Percentiles rank a stretch among this genome's conserved stretches.
Evolutionary conservation across 306 rosid species (phyloP).

Genomic region (Luffa acutangula): DNA sequence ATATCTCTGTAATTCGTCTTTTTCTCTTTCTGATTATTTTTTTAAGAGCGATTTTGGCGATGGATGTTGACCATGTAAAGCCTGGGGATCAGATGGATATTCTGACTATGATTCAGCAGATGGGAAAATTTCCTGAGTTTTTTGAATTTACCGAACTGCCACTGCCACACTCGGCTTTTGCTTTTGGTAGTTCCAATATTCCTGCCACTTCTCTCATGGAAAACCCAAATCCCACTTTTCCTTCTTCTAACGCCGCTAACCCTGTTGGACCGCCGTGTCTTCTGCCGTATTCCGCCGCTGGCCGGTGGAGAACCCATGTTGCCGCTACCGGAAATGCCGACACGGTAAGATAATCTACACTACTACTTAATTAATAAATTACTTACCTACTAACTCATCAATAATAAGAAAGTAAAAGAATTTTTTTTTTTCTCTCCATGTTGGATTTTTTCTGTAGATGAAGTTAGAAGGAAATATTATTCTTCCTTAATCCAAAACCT

Average conservation of each 20-base stretch:
- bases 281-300: not conserved
- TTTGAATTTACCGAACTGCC: not conserved
- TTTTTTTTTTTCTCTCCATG: too few species aligned
- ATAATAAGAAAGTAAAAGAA: too few species aligned
- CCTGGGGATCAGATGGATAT: slow-evolving; percentile 47
- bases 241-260: not conserved
- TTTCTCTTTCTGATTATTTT: not conserved
- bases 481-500: too few species aligned
- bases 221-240: not conserved
- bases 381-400: too few species aligned
- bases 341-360: not conserved
- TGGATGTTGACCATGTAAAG: slow-evolving; percentile 29
- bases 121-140: slow-evolving; percentile 41
- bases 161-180: not conserved
- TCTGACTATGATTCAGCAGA: slow-evolving; percentile 31
- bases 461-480: too few species aligned
- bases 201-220: not conserved
- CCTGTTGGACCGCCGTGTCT: not conserved
- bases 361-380: not conserved
- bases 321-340: not conserved
- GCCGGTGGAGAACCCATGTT: not conserved
- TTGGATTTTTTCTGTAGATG: too few species aligned
- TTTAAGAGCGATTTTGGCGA: not conserved
- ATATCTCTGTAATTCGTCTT: not conserved
- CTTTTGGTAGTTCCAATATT: not conserved